A percentile compares a stretch with the other conserved stretches of the same genome.
Conservation (phyloP, 805 yeast genomes). For the Metschnikowia kunwiensis region DNA sequence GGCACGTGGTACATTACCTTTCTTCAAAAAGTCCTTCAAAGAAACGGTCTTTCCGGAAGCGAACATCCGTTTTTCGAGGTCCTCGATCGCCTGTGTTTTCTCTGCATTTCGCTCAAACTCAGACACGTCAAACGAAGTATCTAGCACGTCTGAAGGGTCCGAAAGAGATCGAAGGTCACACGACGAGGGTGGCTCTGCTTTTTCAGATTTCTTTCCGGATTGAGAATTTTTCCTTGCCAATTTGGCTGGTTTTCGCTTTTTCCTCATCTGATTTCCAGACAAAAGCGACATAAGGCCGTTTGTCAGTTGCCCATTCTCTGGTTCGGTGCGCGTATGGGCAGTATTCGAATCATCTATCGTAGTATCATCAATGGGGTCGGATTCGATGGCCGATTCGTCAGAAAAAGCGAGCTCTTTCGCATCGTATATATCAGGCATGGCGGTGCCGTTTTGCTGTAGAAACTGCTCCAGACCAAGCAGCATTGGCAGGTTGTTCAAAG, state of each 20-base stretch:
- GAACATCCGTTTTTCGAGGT: conserved; percentile 13
- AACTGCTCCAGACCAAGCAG: conserved; percentile 17
- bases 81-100: conserved; percentile 6
- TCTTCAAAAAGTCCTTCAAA: conserved; percentile 12
- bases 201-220: not conserved
- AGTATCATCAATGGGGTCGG: conserved; percentile 6
- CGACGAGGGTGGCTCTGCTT: not conserved
- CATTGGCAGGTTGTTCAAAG: conserved; percentile 9
- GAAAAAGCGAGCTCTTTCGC: too few relatives aligned
- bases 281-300: conserved; percentile 17
- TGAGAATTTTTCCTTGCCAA: not conserved
- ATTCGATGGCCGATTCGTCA: not conserved
- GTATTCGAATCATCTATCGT: conserved; percentile 1
- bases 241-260: conserved; percentile 1
- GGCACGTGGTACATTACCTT: too few relatives aligned
- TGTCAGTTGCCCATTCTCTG: not conserved
- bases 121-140: conserved; percentile 8
- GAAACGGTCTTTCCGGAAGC: conserved; percentile 13
- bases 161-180: not conserved
- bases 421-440: too few relatives aligned
- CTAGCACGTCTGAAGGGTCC: conserved; percentile 6
- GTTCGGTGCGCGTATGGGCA: not conserved
- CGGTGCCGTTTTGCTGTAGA: too few relatives aligned
- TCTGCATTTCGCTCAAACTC: conserved; percentile 7
- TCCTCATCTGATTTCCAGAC: conserved; percentile 15